A percentile compares a stretch with the other conserved stretches of the same genome.
Conservation (phyloP, 2,329 filamentous ascomycete species). For the Ophiocordyceps camponoti-saundersi region DNA sequence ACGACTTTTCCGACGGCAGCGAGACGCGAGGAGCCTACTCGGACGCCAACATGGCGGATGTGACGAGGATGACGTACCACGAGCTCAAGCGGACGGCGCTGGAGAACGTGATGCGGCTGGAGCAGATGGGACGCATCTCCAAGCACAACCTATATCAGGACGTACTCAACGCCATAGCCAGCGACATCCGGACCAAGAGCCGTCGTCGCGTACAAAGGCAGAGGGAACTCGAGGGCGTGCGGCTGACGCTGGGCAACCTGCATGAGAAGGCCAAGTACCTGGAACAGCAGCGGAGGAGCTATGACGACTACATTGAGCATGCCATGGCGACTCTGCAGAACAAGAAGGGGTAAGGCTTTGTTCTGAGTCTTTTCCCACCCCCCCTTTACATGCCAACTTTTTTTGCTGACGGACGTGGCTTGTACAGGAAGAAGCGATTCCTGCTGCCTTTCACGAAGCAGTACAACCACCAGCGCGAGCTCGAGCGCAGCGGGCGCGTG, state of each 20-base stretch:
- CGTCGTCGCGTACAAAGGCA: conserved; percentile 80
- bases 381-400: no score
- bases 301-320: conserved; percentile 98
- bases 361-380: no score
- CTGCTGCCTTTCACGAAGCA: conserved; percentile 94
- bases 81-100: conserved; percentile 86
- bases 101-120: conserved; percentile 82
- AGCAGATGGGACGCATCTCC: conserved; percentile 77
- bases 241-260: conserved; percentile 56
- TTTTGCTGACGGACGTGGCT: not conserved
- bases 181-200: conserved; percentile 95
- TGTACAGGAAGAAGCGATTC: conserved; percentile 65
- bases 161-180: conserved; percentile 88
- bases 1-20: conserved; percentile 55
- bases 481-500: conserved; percentile 78
- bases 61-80: conserved; percentile 76
- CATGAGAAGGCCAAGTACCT: conserved; percentile 82
- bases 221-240: conserved; percentile 73
- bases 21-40: conserved; percentile 73
- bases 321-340: conserved; percentile 94
- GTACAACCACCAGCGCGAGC: conserved; percentile 94
- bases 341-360: conserved; percentile 61
- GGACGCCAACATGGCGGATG: conserved; percentile 75
- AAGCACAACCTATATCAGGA: conserved; percentile 89
- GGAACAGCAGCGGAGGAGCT: conserved; percentile 88